Conservation (phyloP, 129 eudicot species). For the Pulicaria dysenterica region DNA sequence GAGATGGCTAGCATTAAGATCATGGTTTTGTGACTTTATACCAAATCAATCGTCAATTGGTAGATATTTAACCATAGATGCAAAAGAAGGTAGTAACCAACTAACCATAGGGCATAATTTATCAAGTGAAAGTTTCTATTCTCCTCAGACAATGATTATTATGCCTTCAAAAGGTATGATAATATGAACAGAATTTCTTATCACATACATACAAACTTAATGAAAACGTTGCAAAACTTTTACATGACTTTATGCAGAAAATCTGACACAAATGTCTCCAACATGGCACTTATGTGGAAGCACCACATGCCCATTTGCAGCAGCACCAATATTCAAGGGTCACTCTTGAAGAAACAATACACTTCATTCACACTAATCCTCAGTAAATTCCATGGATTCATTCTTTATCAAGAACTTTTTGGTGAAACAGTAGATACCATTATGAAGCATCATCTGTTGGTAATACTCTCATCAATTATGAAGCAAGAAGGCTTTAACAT, state of each 20-base stretch:
- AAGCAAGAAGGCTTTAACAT: conserved; percentile 21
- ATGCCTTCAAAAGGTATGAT: not conserved
- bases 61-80: conserved; percentile 2
- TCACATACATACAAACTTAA: not conserved
- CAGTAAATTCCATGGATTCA: not conserved
- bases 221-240: conserved; percentile 3
- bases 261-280: conserved; percentile 21
- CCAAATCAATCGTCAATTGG: not conserved
- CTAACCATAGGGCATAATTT: not conserved
- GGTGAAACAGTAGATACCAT: not conserved
- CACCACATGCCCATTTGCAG: conserved; percentile 23
- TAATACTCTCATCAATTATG: not conserved
- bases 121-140: conserved; percentile 1
- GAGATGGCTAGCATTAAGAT: conserved; percentile 1
- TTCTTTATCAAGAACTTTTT: conserved; percentile 1
- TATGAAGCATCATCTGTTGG: not conserved
- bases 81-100: not conserved
- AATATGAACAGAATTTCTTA: conserved; percentile 11
- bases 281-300: conserved; percentile 17
- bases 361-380: conserved; percentile 6
- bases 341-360: conserved; percentile 6
- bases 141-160: not conserved
- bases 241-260: not conserved
- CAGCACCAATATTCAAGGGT: conserved; percentile 14
- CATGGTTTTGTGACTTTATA: conserved; percentile 16